These are phyloP conservation scores for Heliamphora pulchella DNA, from an alignment of 179 eudicot species.

Conservation along the genomic window DNA sequence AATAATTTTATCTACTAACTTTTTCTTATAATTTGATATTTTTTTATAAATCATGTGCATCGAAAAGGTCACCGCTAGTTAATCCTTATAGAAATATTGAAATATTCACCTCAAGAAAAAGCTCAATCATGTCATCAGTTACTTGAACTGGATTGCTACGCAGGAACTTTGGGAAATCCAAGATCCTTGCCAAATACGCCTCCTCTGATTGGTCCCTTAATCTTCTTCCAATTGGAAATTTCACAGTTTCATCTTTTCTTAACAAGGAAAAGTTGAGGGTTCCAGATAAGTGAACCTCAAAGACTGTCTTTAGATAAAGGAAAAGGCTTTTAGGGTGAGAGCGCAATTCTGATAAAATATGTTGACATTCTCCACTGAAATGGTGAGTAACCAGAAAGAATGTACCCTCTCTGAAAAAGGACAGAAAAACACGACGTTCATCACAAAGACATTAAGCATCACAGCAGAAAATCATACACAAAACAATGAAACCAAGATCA, in stretches of 20 bases:
- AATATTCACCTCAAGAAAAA: slow-evolving; percentile 67
- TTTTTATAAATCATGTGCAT: too few species aligned
- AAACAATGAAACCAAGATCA: slow-evolving; percentile 5
- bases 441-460: slow-evolving; percentile 3
- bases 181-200: slow-evolving; percentile 50
- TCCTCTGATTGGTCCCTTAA: slow-evolving; percentile 37
- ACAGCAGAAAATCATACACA: slow-evolving; percentile 7
- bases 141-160: slow-evolving; percentile 60
- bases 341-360: slow-evolving; percentile 49
- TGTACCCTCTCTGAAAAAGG: slow-evolving; percentile 59
- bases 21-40: too few species aligned
- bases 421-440: slow-evolving; percentile 14
- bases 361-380: slow-evolving; percentile 45
- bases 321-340: slow-evolving; percentile 78
- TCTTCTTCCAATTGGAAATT: slow-evolving; percentile 35
- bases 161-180: slow-evolving; percentile 52
- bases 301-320: slow-evolving; percentile 76
- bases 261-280: slow-evolving; percentile 46
- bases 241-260: slow-evolving; percentile 26
- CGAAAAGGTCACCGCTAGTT: too few species aligned
- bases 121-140: slow-evolving; percentile 72
- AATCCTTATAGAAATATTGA: not conserved
- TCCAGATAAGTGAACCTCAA: slow-evolving; percentile 80
- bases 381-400: slow-evolving; percentile 56
- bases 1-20: too few species aligned